Percentiles rank a stretch among this genome's conserved stretches.
phyloP scores from a whole-genome alignment of 148 eudicot genomes.

The Vaccinium corymbosum region DNA sequence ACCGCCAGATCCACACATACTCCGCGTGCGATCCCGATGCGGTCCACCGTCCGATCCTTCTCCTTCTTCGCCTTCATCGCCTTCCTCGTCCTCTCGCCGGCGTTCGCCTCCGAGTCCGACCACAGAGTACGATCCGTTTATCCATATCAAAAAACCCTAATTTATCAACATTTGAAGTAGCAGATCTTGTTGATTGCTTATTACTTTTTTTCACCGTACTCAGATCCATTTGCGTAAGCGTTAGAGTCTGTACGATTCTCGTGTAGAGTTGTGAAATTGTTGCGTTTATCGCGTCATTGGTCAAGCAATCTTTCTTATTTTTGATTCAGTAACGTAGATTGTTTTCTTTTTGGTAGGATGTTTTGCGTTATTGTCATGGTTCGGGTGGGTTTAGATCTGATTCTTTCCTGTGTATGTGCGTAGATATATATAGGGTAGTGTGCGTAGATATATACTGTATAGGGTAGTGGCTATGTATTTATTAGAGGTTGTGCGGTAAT shows the following conservation, averaged over 20 bases:
- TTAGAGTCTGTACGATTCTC: not conserved
- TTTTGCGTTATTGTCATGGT: not conserved
- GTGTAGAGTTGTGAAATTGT: not conserved
- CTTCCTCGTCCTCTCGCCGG: constrained; percentile 36
- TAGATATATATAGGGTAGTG: too few relatives aligned
- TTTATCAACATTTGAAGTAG: not conserved
- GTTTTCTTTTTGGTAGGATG: not conserved
- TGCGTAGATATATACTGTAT: too few relatives aligned
- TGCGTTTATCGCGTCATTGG: not conserved
- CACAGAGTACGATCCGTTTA: constrained; percentile 46
- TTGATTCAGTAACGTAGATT: not conserved
- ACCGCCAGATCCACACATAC: constrained; percentile 19
- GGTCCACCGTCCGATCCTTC: constrained; percentile 36
- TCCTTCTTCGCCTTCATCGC: constrained; percentile 27
- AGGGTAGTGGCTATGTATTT: too few relatives aligned
- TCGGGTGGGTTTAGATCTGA: constrained; percentile 15
- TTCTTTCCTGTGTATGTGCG: not conserved
- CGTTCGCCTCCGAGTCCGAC: constrained; percentile 56
- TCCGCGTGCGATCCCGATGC: constrained; percentile 35
- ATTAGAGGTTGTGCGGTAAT: too few relatives aligned
- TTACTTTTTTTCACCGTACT: not conserved
- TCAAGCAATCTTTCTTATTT: not conserved
- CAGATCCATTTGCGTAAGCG: constrained; percentile 10
- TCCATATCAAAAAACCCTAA: constrained; percentile 2
- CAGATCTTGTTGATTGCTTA: constrained; percentile 4